phyloP scores from a whole-genome alignment of 345 rosid species.

The Kernera saxatilis region DNA sequence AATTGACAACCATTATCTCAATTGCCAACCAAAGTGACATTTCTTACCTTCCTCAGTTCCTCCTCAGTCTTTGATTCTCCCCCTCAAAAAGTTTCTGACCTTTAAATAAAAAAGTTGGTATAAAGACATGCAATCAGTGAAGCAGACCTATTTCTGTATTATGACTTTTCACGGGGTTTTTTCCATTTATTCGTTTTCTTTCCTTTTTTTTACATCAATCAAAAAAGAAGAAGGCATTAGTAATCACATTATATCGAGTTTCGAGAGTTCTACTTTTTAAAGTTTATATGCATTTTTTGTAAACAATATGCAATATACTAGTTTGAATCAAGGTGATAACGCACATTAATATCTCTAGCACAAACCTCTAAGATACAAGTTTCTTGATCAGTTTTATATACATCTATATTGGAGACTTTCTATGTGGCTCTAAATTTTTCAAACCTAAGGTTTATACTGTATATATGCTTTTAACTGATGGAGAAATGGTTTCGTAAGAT shows the following conservation, averaged over 20 bases:
- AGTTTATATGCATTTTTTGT: too few species aligned
- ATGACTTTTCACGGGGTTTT: neutral
- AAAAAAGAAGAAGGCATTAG: too few species aligned
- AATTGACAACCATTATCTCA: conserved; percentile 23
- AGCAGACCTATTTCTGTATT: conserved; percentile 1
- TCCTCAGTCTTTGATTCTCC: conserved; percentile 9
- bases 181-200: neutral
- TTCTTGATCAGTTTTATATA: too few species aligned
- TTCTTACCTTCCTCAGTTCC: conserved; percentile 23
- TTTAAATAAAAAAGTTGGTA: conserved; percentile 8
- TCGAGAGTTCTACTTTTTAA: too few species aligned
- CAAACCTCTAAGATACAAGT: too few species aligned
- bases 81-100: conserved; percentile 17
- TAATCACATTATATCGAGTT: too few species aligned
- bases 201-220: neutral
- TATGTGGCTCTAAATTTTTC: neutral
- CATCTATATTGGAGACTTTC: neutral
- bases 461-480: neutral
- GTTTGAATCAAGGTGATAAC: too few species aligned
- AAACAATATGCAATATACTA: too few species aligned
- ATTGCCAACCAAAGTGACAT: conserved; percentile 23
- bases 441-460: neutral
- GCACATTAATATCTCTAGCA: too few species aligned
- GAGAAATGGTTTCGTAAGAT: neutral
- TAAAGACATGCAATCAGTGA: conserved; percentile 20